Evolutionary conservation across 148 eudicot genomes (phyloP), one percentile per base, ranked within the genome.

Genomic region (Spergularia marina): DNA sequence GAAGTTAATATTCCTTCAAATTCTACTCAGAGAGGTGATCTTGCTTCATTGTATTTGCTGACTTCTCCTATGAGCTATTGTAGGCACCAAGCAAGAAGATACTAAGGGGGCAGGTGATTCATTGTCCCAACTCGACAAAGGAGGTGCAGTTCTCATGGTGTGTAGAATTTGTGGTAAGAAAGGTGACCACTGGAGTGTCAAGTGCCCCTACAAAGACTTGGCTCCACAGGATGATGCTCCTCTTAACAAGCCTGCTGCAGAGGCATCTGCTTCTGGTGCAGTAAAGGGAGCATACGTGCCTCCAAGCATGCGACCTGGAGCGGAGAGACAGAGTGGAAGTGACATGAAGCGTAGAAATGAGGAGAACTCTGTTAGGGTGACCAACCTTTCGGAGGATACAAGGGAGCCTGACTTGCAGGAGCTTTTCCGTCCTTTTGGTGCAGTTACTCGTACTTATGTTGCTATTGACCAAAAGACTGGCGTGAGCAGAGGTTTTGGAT

Each of bases 381-480:
- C 96, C 53, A 94, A 94, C 81, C 87, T 92, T 18, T 94, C 98
- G 0, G 98, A 94, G 72, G 98, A 94, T 84, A 94, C 98, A 9
- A 83, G 97, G 62, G 98, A 94, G 80, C 86, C 94, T 2, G 98
- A 93, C 69, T 79, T 93, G 77, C 92, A 78, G 0, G 98, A 93
- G 89, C 90, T 93, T 5, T 93, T 93, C 85, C 83, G 95, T 72
- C 85, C 93, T 6, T 90, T 94, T 79, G 95, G 97, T 34, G 73
- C 82, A 1, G 89, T 94, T 49, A 91, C 85, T 65, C 88, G 98
- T 47, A 93, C 88, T 23, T 94, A 94, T 76, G 98, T 91, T 62
- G 98, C 98, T 16, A 83, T 94, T 54, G 98, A 94, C 78, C 98
- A 94, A 86, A 94, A 90, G 83, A 91, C 98, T 8, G 89, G 97